Evolutionary conservation across 257 asterid species (phyloP).

Genomic region (Apocynum venetum): DNA sequence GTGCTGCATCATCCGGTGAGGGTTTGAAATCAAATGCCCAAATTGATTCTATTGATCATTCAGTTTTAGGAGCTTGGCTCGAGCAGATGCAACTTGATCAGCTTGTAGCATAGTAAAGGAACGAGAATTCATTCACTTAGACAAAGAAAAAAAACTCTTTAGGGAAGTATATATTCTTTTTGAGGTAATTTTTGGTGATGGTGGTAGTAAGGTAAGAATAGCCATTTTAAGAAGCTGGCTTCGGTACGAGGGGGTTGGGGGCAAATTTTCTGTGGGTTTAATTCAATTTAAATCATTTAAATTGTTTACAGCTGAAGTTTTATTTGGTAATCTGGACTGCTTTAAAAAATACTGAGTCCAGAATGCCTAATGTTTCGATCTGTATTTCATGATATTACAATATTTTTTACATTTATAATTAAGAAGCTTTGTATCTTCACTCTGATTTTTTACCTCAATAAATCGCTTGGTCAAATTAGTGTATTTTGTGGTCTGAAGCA

Average conservation of each 20-base stretch:
- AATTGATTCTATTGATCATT: constrained; percentile 57
- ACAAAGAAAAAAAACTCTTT: constrained; percentile 30
- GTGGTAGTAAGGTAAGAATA: constrained; percentile 16
- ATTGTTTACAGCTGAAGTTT: constrained; percentile 39
- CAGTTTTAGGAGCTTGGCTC: constrained; percentile 89
- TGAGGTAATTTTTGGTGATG: constrained; percentile 38
- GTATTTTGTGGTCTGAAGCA: too few species aligned
- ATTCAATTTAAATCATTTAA: constrained; percentile 37
- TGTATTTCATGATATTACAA: constrained; percentile 23
- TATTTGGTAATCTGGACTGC: constrained; percentile 46
- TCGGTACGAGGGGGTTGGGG: constrained; percentile 11
- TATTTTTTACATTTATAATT: constrained; percentile 11
- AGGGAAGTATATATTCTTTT: constrained; percentile 51
- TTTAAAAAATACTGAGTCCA: constrained; percentile 25
- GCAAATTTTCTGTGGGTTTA: constrained; percentile 30
- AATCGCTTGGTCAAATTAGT: neutral
- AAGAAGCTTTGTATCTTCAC: neutral
- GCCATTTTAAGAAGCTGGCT: constrained; percentile 9
- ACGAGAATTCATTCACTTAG: constrained; percentile 40
- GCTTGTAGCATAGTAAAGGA: constrained; percentile 57
- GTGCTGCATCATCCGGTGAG: constrained; percentile 82
- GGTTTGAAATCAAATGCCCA: constrained; percentile 52
- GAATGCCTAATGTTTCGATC: constrained; percentile 24
- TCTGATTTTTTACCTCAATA: neutral
- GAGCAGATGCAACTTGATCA: constrained; percentile 95